Percentiles rank a stretch among this genome's conserved stretches.
These are phyloP conservation scores for Pelargonium australe DNA, from an alignment of 441 rosid genomes.

Conservation along the genomic window DNA sequence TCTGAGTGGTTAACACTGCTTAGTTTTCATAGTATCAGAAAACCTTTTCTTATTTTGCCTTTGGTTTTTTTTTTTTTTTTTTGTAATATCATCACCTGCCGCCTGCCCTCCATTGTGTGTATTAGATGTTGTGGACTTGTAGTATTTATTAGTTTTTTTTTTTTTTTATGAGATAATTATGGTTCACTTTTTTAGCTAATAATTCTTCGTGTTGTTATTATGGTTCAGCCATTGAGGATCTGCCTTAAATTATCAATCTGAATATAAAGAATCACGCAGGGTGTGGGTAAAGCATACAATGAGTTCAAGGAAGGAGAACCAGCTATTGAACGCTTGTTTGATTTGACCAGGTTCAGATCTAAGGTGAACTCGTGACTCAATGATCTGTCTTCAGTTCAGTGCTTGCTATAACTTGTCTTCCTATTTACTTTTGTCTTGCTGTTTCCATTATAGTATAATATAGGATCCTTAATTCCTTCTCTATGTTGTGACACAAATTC, in stretches of 20 bases:
- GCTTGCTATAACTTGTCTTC: no score
- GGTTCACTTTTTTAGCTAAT: no score
- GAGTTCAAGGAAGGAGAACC: conserved; percentile 96
- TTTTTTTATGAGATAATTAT: no score
- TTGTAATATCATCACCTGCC: no score
- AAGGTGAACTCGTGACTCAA: conserved; percentile 36
- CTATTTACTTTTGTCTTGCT: no score
- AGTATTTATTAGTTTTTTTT: no score
- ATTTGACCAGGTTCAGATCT: conserved; percentile 46
- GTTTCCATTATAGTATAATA: not conserved
- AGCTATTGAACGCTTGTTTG: conserved; percentile 74
- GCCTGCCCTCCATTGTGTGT: no score
- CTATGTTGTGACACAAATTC: not conserved
- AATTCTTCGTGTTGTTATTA: no score
- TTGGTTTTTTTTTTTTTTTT: no score
- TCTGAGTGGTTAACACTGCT: not conserved
- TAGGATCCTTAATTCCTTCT: not conserved
- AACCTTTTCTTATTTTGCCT: not conserved
- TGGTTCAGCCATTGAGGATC: no score
- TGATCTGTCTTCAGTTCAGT: not conserved
- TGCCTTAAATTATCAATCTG: no score
- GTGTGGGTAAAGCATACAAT: conserved; percentile 82
- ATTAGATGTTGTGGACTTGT: no score
- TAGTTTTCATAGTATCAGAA: not conserved
- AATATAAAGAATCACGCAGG: conserved; percentile 28